A percentile compares a stretch with the other conserved stretches of the same genome.
Conservation (phyloP, 1,284 basidiomycete genomes). For the Paramarasmius palmivorus region DNA sequence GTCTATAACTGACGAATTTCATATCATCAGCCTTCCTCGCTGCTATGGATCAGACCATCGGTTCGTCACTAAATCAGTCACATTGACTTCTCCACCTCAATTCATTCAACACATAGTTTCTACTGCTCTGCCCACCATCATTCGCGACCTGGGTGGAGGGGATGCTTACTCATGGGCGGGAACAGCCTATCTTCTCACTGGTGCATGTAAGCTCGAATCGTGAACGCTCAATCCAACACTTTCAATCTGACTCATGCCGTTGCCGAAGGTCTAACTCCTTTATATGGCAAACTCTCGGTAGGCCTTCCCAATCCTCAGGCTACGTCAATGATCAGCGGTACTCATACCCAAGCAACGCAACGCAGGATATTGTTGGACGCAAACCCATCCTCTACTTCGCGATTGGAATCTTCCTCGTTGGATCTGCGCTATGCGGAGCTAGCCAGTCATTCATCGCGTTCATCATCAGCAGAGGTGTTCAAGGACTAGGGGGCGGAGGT, state of each 20-base stretch:
- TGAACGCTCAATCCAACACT: no score
- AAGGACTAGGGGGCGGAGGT: constrained; percentile 31
- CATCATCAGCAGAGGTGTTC: constrained; percentile 24
- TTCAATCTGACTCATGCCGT: background rate
- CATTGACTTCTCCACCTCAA: background rate
- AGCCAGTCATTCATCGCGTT: constrained; percentile 44
- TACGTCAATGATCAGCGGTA: no score
- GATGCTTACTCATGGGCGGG: constrained; percentile 24
- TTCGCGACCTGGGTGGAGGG: constrained; percentile 31
- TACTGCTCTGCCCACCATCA: constrained; percentile 29
- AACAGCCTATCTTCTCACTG: constrained; percentile 32
- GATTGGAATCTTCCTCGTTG: constrained; percentile 33
- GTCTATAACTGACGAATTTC: background rate
- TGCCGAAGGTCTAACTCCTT: constrained; percentile 8
- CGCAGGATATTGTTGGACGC: background rate
- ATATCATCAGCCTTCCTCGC: constrained; percentile 25
- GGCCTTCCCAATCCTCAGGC: constrained; percentile 23
- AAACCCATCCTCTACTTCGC: background rate
- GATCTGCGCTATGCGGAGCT: constrained; percentile 44
- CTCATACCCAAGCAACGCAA: background rate
- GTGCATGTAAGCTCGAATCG: background rate
- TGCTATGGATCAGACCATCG: constrained; percentile 37
- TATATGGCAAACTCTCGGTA: constrained; percentile 11
- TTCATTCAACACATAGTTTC: constrained; percentile 6
- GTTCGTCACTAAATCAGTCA: background rate